These are phyloP conservation scores for Friedmanniomyces simplex DNA, from an alignment of 495 filamentous ascomycete species.

Conservation along the genomic window DNA sequence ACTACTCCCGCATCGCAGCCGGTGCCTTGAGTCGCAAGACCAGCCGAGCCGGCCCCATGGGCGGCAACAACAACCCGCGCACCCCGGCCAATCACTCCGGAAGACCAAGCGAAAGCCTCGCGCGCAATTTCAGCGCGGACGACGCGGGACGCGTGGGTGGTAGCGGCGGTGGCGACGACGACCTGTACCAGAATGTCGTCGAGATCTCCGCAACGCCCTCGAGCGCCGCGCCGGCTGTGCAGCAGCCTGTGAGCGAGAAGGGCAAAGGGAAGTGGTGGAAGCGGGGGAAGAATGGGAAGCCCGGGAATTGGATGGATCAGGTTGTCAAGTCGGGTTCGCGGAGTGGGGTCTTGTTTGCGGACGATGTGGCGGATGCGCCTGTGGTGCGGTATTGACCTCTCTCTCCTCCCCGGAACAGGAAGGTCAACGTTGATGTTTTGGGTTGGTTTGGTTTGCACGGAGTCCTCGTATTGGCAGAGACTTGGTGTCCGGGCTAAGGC, in stretches of 20 bases:
- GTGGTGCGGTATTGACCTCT: constrained; percentile 24
- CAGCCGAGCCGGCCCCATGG: background rate
- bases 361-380: constrained; percentile 24
- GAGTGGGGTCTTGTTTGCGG: constrained; percentile 23
- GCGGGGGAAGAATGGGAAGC: constrained; percentile 21
- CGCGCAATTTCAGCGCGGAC: constrained; percentile 25
- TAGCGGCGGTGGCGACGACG: background rate
- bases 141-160: background rate
- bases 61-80: constrained; percentile 1
- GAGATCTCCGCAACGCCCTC: background rate
- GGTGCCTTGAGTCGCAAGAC: background rate
- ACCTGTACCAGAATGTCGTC: constrained; percentile 4
- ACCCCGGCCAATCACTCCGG: constrained; percentile 1
- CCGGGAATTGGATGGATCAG: constrained; percentile 21
- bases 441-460: background rate
- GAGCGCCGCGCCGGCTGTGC: background rate
- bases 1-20: background rate
- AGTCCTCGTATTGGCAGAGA: background rate
- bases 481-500: background rate
- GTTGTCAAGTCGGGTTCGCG: constrained; percentile 22
- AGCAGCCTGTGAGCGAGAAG: constrained; percentile 11
- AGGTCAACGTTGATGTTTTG: background rate
- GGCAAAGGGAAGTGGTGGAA: constrained; percentile 25
- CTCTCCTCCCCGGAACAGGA: background rate
- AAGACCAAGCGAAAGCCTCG: constrained; percentile 9